A percentile compares a stretch with the other conserved stretches of the same genome.
phyloP scores from a whole-genome alignment of 2,329 filamentous ascomycete species.

The Torrubiella hemipterigena region DNA sequence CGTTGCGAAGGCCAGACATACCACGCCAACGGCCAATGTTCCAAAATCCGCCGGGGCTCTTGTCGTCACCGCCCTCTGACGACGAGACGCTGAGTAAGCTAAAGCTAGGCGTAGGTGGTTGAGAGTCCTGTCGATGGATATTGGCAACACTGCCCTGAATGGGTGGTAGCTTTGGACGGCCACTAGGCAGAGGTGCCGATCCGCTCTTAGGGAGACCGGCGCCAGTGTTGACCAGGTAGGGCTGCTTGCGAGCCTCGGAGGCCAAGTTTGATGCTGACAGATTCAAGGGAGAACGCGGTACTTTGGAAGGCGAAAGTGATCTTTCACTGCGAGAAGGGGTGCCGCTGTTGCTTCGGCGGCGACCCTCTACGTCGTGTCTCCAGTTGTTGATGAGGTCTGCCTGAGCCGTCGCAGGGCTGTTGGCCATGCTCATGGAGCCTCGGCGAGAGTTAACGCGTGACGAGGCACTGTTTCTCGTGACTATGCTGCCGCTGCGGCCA shows the following conservation, averaged over 20 bases:
- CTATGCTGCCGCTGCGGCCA: conserved; percentile 42
- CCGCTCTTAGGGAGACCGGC: conserved; percentile 12
- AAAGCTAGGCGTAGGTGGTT: conserved; percentile 44
- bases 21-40: conserved; percentile 41
- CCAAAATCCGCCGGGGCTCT: conserved; percentile 39
- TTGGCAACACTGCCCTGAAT: conserved; percentile 11
- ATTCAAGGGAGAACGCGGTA: conserved; percentile 22
- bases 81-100: conserved; percentile 27
- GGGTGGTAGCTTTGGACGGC: conserved; percentile 1
- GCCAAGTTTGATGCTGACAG: conserved; percentile 25
- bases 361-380: conserved; percentile 55
- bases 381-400: conserved; percentile 79
- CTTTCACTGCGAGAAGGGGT: conserved; percentile 36
- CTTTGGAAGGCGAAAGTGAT: conserved; percentile 42
- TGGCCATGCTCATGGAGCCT: conserved; percentile 35
- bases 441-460: conserved; percentile 37
- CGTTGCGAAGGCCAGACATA: conserved; percentile 22
- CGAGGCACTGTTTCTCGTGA: conserved; percentile 38
- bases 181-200: conserved; percentile 2
- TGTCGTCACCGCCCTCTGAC: conserved; percentile 25
- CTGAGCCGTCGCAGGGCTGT: conserved; percentile 16
- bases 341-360: conserved; percentile 23
- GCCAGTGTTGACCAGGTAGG: conserved; percentile 18
- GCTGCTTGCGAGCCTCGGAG: conserved; percentile 33
- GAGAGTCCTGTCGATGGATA: conserved; percentile 15